These are phyloP conservation scores for Phytophthora idaei DNA, from an alignment of 352 stramenopile genomes.

Conservation along the genomic window DNA sequence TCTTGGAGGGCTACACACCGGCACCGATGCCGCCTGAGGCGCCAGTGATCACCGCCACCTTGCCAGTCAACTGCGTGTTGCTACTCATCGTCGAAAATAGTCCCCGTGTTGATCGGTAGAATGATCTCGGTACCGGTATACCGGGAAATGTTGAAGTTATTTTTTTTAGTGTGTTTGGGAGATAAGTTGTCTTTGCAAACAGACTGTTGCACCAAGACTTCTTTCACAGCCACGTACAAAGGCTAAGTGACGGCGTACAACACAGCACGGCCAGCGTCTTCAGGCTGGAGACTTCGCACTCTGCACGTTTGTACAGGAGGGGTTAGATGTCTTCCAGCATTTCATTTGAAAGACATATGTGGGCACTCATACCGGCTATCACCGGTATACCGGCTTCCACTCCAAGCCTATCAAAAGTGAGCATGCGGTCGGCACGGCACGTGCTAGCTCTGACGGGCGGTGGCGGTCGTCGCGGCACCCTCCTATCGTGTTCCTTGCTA, in stretches of 20 bases:
- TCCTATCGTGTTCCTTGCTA: not conserved
- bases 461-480: not conserved
- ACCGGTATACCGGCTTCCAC: slow-evolving; percentile 10
- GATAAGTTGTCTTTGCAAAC: no score
- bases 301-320: slow-evolving; percentile 67
- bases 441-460: slow-evolving; percentile 9
- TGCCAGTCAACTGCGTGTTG: slow-evolving; percentile 55
- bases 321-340: slow-evolving; percentile 62
- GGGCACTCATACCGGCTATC: slow-evolving; percentile 5
- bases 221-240: slow-evolving; percentile 90
- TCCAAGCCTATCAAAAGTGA: not conserved
- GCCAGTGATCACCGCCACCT: slow-evolving; percentile 89
- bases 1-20: slow-evolving; percentile 18
- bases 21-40: slow-evolving; percentile 89
- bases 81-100: slow-evolving; percentile 28
- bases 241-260: slow-evolving; percentile 89
- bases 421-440: slow-evolving; percentile 9
- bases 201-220: slow-evolving; percentile 84
- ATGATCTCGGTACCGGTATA: not conserved
- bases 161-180: no score
- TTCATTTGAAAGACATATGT: slow-evolving; percentile 12
- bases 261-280: slow-evolving; percentile 87
- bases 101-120: not conserved
- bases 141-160: not conserved
- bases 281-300: slow-evolving; percentile 81